A percentile compares a stretch with the other conserved stretches of the same genome.
These are phyloP conservation scores for Apiotrichum siamense DNA, from an alignment of 1,284 basidiomycete genomes.

Conservation along the genomic window DNA sequence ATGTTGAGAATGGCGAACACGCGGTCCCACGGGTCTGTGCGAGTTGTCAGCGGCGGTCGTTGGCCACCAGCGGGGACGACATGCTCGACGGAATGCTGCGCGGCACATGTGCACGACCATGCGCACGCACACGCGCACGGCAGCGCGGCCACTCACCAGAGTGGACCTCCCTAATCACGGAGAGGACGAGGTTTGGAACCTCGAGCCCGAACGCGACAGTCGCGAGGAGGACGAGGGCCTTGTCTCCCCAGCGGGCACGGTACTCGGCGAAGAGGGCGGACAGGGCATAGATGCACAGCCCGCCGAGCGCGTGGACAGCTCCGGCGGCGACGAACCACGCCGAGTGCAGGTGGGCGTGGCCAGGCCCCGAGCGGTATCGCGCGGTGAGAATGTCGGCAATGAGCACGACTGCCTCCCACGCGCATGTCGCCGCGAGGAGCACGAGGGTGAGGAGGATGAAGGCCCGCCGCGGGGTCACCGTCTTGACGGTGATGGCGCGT, in stretches of 20 bases:
- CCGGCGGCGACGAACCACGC: slow-evolving; percentile 10
- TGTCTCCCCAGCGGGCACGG: slow-evolving; percentile 32
- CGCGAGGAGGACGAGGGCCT: slow-evolving; percentile 25
- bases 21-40: slow-evolving; percentile 17
- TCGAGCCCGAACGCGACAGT: slow-evolving; percentile 30
- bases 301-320: slow-evolving; percentile 28
- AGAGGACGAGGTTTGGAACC: slow-evolving; percentile 32
- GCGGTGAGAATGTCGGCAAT: slow-evolving; percentile 23
- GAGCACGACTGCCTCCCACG: slow-evolving; percentile 26
- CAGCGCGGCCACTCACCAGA: slow-evolving; percentile 22
- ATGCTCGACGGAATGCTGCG: neutral
- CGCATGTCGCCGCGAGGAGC: slow-evolving; percentile 25
- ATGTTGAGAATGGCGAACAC: slow-evolving; percentile 34
- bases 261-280: slow-evolving; percentile 31
- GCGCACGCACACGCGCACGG: neutral
- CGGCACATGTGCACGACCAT: neutral
- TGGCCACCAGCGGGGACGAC: slow-evolving; percentile 1
- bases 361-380: neutral
- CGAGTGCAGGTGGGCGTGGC: slow-evolving; percentile 5
- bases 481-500: slow-evolving; percentile 35
- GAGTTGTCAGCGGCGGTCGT: no score
- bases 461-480: slow-evolving; percentile 33
- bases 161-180: slow-evolving; percentile 27
- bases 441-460: slow-evolving; percentile 30
- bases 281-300: slow-evolving; percentile 28